A percentile compares a stretch with the other conserved stretches of the same genome.
Conservation (phyloP, 257 asterid species). For the Capsicum baccatum region DNA sequence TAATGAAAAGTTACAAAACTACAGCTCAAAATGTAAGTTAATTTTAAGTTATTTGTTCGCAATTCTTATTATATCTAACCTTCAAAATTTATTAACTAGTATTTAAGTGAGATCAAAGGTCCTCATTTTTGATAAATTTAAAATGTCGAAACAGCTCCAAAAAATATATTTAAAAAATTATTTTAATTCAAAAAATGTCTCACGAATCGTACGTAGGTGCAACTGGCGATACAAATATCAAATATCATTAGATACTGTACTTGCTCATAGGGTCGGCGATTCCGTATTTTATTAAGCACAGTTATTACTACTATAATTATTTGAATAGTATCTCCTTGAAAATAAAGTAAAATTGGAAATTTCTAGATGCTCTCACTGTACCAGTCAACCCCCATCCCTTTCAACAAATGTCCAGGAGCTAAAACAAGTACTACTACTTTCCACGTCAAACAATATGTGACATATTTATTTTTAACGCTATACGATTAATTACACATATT, state of each 20-base stretch:
- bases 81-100: not conserved
- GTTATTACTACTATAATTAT: not conserved
- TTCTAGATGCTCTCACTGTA: conserved; percentile 41
- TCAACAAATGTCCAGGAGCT: not conserved
- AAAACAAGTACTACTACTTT: not conserved
- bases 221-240: conserved; percentile 18
- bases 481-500: too few species aligned
- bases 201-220: not conserved
- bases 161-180: not conserved
- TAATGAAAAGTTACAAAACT: not conserved
- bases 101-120: not conserved
- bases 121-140: not conserved
- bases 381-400: conserved; percentile 48
- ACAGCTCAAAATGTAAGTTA: too few species aligned
- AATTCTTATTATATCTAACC: too few species aligned
- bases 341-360: conserved; percentile 11
- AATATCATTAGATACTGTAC: conserved; percentile 9
- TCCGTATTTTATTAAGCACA: conserved; percentile 38
- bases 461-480: too few species aligned
- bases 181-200: not conserved
- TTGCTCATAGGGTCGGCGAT: conserved; percentile 46
- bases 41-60: too few species aligned
- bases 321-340: not conserved
- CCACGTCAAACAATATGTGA: too few species aligned
- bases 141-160: not conserved